Conservation (phyloP, 352 stramenopile species). For the Pythium angustatum region DNA sequence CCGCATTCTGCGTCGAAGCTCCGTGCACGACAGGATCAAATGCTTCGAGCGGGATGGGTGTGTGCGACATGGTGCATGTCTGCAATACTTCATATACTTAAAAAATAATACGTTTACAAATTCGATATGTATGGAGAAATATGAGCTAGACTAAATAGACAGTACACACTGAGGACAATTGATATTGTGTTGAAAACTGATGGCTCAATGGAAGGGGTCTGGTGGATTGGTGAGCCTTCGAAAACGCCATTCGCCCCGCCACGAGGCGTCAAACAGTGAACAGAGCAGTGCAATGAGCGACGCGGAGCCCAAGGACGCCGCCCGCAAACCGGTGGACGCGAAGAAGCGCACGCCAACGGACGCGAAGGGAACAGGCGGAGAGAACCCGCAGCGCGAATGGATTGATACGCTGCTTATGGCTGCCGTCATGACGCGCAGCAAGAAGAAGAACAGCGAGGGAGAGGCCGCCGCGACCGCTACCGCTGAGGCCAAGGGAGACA, state of each 20-base stretch:
- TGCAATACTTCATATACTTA: neutral
- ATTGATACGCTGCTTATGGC: constrained; percentile 80
- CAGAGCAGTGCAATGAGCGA: constrained; percentile 25
- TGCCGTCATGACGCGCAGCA: constrained; percentile 70
- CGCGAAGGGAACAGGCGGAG: constrained; percentile 1
- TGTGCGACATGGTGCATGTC: constrained; percentile 34
- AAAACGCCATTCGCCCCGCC: constrained; percentile 18
- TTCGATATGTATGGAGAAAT: too few relatives aligned
- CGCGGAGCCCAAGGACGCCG: constrained; percentile 14
- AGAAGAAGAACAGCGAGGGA: constrained; percentile 33
- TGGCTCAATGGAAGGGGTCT: constrained; percentile 20
- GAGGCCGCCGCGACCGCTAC: neutral
- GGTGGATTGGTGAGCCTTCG: constrained; percentile 22
- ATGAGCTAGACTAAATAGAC: neutral
- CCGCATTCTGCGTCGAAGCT: too few relatives aligned
- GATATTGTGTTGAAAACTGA: constrained; percentile 16
- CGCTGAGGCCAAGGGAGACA: constrained; percentile 3
- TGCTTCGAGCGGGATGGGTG: constrained; percentile 5
- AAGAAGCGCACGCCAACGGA: constrained; percentile 18
- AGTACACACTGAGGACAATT: neutral
- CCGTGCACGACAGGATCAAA: too few relatives aligned
- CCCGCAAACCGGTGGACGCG: constrained; percentile 20
- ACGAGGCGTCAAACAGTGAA: constrained; percentile 18
- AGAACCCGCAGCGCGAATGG: constrained; percentile 67
- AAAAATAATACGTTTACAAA: neutral